These are phyloP conservation scores for Plasmodium reichenowi DNA, from an alignment of 169 alveolate genomes.

Conservation along the genomic window DNA sequence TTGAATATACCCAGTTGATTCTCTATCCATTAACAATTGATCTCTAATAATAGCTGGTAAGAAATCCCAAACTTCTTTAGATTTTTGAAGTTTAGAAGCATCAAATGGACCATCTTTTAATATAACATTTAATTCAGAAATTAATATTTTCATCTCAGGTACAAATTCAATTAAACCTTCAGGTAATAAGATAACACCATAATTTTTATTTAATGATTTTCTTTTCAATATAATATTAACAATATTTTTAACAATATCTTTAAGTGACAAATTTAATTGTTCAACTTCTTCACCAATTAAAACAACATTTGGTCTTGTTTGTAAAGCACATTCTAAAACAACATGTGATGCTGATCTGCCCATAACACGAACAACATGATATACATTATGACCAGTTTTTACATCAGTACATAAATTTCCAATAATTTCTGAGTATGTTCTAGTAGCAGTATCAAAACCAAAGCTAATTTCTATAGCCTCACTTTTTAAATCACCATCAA, in stretches of 20 bases:
- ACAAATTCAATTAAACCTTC: conserved; percentile 98
- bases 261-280: conserved; percentile 89
- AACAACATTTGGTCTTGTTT: conserved; percentile 95
- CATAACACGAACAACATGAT: conserved; percentile 98
- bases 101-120: conserved; percentile 82
- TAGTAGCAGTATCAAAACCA: conserved; percentile 99
- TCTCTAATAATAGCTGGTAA: conserved; percentile 95
- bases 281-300: conserved; percentile 96
- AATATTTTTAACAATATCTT: conserved; percentile 89
- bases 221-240: conserved; percentile 94
- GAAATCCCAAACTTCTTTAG: conserved; percentile 87
- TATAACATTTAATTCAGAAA: conserved; percentile 94
- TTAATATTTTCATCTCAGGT: conserved; percentile 94
- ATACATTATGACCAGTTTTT: conserved; percentile 92
- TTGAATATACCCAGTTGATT: conserved; percentile 98
- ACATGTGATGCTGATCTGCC: conserved; percentile 99
- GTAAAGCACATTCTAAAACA: conserved; percentile 97
- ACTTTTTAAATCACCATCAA: conserved; percentile 98
- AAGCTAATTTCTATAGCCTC: conserved; percentile 96
- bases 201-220: conserved; percentile 90
- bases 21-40: conserved; percentile 97
- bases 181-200: conserved; percentile 97
- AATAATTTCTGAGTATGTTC: conserved; percentile 95
- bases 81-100: conserved; percentile 73
- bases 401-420: conserved; percentile 96